These are phyloP conservation scores for Epichloe elymi DNA, from an alignment of 2,329 filamentous ascomycete species.

Conservation along the genomic window DNA sequence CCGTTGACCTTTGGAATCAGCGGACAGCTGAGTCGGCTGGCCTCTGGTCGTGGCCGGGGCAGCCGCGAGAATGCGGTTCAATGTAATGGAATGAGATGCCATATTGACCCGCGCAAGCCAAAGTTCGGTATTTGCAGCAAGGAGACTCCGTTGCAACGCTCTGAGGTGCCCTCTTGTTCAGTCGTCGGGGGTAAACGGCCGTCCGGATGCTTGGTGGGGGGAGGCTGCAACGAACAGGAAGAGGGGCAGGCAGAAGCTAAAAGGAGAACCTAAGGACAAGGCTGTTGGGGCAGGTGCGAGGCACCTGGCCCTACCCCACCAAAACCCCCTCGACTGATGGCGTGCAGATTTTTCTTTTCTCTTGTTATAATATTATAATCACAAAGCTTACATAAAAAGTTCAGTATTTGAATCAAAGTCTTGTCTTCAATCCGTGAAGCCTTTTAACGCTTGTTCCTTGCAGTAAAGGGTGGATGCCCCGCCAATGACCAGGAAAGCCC, in stretches of 20 bases:
- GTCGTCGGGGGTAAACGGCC: too few relatives aligned
- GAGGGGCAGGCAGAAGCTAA: not conserved
- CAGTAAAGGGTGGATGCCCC: not conserved
- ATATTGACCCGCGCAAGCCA: constrained; percentile 10
- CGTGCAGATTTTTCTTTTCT: too few relatives aligned
- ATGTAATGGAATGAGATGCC: constrained; percentile 34
- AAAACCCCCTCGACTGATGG: too few relatives aligned
- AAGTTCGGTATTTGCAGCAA: not conserved
- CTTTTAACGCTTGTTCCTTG: not conserved
- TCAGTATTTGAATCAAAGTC: too few relatives aligned
- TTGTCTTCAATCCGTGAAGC: too few relatives aligned
- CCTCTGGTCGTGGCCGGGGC: constrained; percentile 73
- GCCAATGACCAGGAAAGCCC: not conserved
- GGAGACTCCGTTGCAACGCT: not conserved
- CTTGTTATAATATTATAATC: too few relatives aligned
- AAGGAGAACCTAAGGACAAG: too few relatives aligned
- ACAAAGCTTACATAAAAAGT: too few relatives aligned
- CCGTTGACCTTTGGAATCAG: constrained; percentile 78
- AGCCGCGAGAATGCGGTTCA: constrained; percentile 68
- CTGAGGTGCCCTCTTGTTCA: not conserved
- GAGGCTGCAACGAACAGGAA: not conserved
- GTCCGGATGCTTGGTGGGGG: not conserved
- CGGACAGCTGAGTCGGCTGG: constrained; percentile 77
- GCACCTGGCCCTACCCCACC: too few relatives aligned
- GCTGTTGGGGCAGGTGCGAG: too few relatives aligned